Evolutionary conservation across 2,329 filamentous ascomycete genomes (phyloP).

Genomic region (Sporothrix mexicana): DNA sequence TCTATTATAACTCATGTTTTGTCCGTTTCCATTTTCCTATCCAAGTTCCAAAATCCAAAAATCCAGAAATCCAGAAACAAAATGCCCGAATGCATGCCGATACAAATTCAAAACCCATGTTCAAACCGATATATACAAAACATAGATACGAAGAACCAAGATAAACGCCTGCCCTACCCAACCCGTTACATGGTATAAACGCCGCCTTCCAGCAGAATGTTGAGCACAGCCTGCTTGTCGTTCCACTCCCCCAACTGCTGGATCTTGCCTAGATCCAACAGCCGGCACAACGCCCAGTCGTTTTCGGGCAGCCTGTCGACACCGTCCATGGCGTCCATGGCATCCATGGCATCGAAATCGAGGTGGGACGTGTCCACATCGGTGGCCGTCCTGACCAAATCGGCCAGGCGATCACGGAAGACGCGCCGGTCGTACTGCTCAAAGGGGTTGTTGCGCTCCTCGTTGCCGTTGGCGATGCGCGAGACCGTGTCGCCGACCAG

Average conservation of each 20-base stretch:
- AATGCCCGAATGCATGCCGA: background rate
- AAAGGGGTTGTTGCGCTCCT: constrained; percentile 35
- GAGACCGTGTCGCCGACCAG: constrained; percentile 43
- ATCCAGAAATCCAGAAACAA: background rate
- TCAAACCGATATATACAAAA: background rate
- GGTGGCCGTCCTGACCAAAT: constrained; percentile 34
- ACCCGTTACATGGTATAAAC: background rate
- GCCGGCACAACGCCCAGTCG: constrained; percentile 39
- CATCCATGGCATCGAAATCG: constrained; percentile 14
- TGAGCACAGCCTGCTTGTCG: constrained; percentile 30
- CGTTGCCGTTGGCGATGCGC: constrained; percentile 40
- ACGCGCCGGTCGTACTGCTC: constrained; percentile 41
- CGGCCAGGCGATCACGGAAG: constrained; percentile 40
- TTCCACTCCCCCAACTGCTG: constrained; percentile 34
- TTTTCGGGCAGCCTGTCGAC: constrained; percentile 35
- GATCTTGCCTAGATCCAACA: constrained; percentile 37
- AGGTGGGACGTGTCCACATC: background rate
- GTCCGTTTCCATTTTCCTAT: constrained; percentile 5
- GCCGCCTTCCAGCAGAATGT: constrained; percentile 31
- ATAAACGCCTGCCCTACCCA: background rate
- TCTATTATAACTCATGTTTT: background rate
- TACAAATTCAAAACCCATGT: background rate
- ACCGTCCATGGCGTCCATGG: background rate
- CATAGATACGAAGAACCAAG: background rate
- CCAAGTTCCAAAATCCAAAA: background rate